Evolutionary conservation across 2,329 filamentous ascomycete species (phyloP).

Genomic region (Venturia pyrina): DNA sequence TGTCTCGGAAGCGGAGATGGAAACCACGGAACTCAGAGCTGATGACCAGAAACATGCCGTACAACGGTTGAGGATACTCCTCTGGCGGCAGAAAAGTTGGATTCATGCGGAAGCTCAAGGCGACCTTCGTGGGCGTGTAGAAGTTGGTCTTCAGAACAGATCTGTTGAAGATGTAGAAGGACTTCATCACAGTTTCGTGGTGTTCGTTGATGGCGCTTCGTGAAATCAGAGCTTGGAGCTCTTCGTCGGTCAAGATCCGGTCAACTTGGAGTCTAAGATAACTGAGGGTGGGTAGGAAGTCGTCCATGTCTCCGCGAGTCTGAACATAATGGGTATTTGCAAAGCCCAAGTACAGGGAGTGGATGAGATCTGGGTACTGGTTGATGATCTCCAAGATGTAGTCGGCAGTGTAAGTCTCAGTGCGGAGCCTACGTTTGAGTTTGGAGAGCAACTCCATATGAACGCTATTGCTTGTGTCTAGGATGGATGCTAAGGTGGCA

Average conservation of each 20-base stretch:
- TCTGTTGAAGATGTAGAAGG: conserved; percentile 92
- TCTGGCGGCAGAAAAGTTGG: conserved; percentile 78
- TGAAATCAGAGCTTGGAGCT: conserved; percentile 29
- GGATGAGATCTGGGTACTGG: conserved; percentile 77
- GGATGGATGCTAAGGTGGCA: conserved; percentile 67
- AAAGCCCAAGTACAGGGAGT: conserved; percentile 82
- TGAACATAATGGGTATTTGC: conserved; percentile 75
- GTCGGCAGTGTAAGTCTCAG: conserved; percentile 94
- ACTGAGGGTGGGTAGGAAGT: conserved; percentile 60
- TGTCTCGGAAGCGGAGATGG: conserved; percentile 94
- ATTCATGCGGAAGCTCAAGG: conserved; percentile 89
- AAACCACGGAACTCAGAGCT: conserved; percentile 94
- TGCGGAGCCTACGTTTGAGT: conserved; percentile 88
- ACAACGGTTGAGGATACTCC: conserved; percentile 88
- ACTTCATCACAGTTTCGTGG: conserved; percentile 95
- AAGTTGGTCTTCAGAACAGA: conserved; percentile 93
- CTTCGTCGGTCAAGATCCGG: conserved; percentile 39
- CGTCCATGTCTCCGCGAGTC: conserved; percentile 52
- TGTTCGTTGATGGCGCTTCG: conserved; percentile 62
- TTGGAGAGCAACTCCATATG: conserved; percentile 85
- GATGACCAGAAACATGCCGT: conserved; percentile 98
- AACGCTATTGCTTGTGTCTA: conserved; percentile 71
- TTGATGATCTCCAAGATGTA: conserved; percentile 98
- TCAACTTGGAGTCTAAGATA: conserved; percentile 57
- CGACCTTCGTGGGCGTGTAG: conserved; percentile 97